Evolutionary conservation across 345 rosid species (phyloP).

Genomic region (Linum tenue): DNA sequence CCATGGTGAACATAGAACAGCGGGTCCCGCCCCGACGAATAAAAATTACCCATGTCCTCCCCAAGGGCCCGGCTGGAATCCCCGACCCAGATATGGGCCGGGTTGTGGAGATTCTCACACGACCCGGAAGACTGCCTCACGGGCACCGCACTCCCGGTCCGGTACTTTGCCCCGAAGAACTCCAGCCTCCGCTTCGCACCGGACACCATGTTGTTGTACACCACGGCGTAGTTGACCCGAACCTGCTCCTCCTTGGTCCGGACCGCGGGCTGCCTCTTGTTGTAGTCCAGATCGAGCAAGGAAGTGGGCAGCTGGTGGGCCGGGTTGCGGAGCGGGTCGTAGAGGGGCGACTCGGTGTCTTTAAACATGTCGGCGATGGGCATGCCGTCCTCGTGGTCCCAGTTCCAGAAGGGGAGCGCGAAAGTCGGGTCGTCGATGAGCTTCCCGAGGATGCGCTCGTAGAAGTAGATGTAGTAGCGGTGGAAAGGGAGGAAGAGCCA

Average conservation of each 20-base stretch:
- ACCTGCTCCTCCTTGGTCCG: background rate
- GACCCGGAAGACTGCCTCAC: background rate
- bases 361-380: background rate
- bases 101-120: conserved; percentile 14
- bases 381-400: background rate
- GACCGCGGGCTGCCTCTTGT: background rate
- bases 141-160: conserved; percentile 1
- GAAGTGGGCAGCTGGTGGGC: background rate
- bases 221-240: background rate
- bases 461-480: background rate
- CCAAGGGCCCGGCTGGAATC: background rate
- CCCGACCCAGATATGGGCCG: conserved; percentile 16
- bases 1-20: conserved; percentile 19
- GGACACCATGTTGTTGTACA: conserved; percentile 18
- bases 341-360: background rate
- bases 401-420: background rate
- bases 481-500: conserved; percentile 4
- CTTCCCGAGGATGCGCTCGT: conserved; percentile 2
- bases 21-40: conserved; percentile 19
- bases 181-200: conserved; percentile 3
- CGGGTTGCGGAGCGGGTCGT: background rate
- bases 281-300: background rate
- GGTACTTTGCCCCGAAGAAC: conserved; percentile 12
- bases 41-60: conserved; percentile 22
- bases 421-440: background rate